Evolutionary conservation across 768 basidiomycete species (phyloP).

Genomic region (Tricholoma bakamatsutake): DNA sequence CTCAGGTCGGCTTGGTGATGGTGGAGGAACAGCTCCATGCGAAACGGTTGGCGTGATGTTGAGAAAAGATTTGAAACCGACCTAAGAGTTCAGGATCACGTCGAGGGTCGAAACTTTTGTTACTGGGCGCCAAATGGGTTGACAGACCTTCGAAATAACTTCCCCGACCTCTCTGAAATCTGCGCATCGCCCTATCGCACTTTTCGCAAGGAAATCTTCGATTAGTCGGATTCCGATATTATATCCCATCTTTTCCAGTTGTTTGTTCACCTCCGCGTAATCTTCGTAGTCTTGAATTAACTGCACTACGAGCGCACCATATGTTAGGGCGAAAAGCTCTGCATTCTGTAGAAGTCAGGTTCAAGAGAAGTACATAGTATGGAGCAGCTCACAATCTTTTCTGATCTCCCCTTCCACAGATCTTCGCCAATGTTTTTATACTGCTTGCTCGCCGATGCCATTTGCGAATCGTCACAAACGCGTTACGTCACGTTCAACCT

Average conservation of each 20-base stretch:
- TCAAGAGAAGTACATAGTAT: slow-evolving; percentile 2
- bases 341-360: slow-evolving; percentile 64
- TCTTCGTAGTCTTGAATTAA: slow-evolving; percentile 99
- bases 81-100: not conserved
- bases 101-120: not conserved
- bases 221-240: slow-evolving; percentile 95
- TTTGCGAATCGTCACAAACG: slow-evolving; percentile 22
- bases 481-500: slow-evolving; percentile 24
- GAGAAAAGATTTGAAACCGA: slow-evolving; percentile 93
- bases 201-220: slow-evolving; percentile 94
- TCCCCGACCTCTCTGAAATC: slow-evolving; percentile 96
- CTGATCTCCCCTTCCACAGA: slow-evolving; percentile 89
- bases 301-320: slow-evolving; percentile 96
- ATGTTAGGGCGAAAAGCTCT: slow-evolving; percentile 94
- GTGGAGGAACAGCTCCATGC: slow-evolving; percentile 53
- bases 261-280: slow-evolving; percentile 90
- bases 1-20: slow-evolving; percentile 42
- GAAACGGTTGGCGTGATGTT: slow-evolving; percentile 84
- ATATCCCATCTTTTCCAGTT: slow-evolving; percentile 99
- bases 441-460: slow-evolving; percentile 76
- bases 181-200: slow-evolving; percentile 83
- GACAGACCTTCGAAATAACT: slow-evolving; percentile 82
- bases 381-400: slow-evolving; percentile 75
- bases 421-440: slow-evolving; percentile 91
- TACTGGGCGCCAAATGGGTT: not conserved